These are phyloP conservation scores for Suhomyces chickasaworum DNA, from an alignment of 1,139 yeast species.

Conservation along the genomic window DNA sequence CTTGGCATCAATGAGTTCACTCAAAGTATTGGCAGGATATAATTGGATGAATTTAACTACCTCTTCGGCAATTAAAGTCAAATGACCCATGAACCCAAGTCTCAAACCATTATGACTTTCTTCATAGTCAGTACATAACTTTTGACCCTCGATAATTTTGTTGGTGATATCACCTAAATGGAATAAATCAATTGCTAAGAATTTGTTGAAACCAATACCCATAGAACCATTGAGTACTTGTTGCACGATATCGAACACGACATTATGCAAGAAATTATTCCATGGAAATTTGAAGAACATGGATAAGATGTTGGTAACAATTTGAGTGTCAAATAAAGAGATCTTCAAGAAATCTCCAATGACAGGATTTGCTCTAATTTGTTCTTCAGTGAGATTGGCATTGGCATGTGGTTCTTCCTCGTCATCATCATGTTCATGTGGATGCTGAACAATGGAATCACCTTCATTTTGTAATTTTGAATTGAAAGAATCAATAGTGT, in stretches of 20 bases:
- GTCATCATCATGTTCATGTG: constrained; percentile 31
- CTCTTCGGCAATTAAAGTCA: constrained; percentile 94
- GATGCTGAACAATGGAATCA: constrained; percentile 29
- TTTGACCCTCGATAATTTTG: constrained; percentile 81
- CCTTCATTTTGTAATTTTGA: constrained; percentile 28
- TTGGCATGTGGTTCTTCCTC: constrained; percentile 52
- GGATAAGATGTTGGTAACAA: constrained; percentile 71
- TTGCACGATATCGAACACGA: constrained; percentile 95
- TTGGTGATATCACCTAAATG: constrained; percentile 76
- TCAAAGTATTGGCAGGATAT: constrained; percentile 62
- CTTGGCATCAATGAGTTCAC: constrained; percentile 60
- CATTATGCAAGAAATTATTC: constrained; percentile 97
- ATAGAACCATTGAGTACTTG: constrained; percentile 94
- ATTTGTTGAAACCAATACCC: constrained; percentile 86
- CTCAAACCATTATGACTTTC: constrained; percentile 63
- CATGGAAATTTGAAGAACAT: constrained; percentile 95
- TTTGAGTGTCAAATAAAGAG: constrained; percentile 78
- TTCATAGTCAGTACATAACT: constrained; percentile 70
- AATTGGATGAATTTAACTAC: constrained; percentile 89
- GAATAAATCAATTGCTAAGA: constrained; percentile 83
- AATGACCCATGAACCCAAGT: constrained; percentile 96
- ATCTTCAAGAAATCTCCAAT: constrained; percentile 90
- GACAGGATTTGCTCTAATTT: constrained; percentile 70
- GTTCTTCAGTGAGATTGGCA: constrained; percentile 58
- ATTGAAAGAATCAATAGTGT: constrained; percentile 53